Evolutionary conservation across 2,329 filamentous ascomycete species (phyloP).

Genomic region (Diaporthe citri): DNA sequence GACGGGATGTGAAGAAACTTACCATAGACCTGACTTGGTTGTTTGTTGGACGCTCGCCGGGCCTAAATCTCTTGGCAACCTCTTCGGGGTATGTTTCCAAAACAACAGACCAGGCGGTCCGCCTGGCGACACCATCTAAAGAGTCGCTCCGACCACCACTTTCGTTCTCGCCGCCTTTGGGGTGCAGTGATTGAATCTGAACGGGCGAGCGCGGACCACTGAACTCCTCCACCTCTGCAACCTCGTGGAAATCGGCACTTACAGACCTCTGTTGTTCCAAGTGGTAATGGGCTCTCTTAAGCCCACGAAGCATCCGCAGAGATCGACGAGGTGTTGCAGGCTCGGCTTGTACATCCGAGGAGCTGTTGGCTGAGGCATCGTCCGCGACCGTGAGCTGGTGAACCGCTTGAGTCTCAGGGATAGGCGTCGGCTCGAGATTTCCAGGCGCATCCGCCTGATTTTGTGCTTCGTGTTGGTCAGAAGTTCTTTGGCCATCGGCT

Average conservation of each 20-base stretch:
- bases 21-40: not conserved
- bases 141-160: not conserved
- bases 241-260: not conserved
- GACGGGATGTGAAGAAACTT: not conserved
- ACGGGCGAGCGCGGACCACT: not conserved
- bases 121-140: not conserved
- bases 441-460: not conserved
- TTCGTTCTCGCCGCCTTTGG: too few relatives aligned
- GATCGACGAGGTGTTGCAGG: not conserved
- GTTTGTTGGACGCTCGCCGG: not conserved
- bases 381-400: not conserved
- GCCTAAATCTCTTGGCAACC: not conserved
- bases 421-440: not conserved
- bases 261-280: not conserved
- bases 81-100: not conserved
- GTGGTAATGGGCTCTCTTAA: not conserved
- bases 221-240: not conserved
- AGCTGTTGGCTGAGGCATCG: not conserved
- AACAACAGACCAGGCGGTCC: not conserved
- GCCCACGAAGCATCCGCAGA: not conserved
- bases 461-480: not conserved
- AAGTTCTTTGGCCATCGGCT: too few relatives aligned
- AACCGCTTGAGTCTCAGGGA: not conserved
- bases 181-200: not conserved
- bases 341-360: not conserved